Conservation (phyloP, 305 asterid genomes). For the Ajuga reptans region DNA sequence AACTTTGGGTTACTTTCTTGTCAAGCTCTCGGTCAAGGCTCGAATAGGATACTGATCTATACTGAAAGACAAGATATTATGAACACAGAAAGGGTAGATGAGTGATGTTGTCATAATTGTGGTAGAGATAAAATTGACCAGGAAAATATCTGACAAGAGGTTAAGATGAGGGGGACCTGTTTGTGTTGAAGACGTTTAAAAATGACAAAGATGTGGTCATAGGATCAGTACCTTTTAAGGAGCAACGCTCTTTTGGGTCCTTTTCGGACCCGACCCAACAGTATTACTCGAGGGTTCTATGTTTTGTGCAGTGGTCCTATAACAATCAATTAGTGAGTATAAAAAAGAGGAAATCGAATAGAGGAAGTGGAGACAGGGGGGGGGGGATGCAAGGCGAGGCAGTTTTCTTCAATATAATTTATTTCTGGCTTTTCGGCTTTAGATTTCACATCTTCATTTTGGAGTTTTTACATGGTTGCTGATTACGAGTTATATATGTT, state of each 20-base stretch:
- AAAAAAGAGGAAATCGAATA: not conserved
- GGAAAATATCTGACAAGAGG: not conserved
- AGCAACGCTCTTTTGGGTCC: not conserved
- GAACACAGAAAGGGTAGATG: not conserved
- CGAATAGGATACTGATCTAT: not conserved
- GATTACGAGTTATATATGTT: not conserved
- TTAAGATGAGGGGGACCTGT: not conserved
- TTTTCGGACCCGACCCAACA: not conserved
- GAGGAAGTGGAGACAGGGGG: not conserved
- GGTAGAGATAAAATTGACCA: not conserved
- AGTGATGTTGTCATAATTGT: not conserved
- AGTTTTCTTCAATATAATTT: not conserved
- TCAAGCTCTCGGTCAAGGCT: not conserved
- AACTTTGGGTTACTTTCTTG: not conserved
- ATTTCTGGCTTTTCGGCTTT: not conserved
- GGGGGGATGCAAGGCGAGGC: not conserved
- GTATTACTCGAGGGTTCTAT: not conserved
- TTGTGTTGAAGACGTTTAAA: not conserved
- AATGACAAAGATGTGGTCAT: not conserved
- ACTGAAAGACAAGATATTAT: not conserved
- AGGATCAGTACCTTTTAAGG: not conserved
- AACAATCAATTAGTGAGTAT: not conserved
- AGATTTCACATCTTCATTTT: not conserved
- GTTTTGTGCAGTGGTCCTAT: not conserved
- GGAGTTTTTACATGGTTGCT: not conserved